phyloP scores from a whole-genome alignment of 2,329 filamentous ascomycete genomes.

The Claviceps monticola region DNA sequence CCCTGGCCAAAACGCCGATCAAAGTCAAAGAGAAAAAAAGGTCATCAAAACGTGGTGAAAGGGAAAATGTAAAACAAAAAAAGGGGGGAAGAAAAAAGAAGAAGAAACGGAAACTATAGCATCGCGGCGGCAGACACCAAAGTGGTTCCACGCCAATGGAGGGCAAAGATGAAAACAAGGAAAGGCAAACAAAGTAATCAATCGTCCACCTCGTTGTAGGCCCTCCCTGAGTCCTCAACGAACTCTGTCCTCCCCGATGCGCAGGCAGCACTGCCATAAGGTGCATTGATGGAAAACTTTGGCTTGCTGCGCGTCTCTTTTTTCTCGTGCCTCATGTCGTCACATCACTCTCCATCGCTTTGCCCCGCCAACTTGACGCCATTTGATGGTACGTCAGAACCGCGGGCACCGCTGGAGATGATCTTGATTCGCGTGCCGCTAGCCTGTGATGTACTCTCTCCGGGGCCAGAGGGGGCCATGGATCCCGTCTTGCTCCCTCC shows the following conservation, averaged over 20 bases:
- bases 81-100: background rate
- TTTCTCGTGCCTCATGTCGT: background rate
- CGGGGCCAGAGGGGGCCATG: conserved; percentile 33
- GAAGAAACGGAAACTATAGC: background rate
- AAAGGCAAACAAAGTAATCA: background rate
- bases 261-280: background rate
- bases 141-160: background rate
- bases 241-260: background rate
- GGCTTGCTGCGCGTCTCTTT: background rate
- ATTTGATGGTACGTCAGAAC: conserved; percentile 18
- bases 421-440: conserved; percentile 57
- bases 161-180: conserved; percentile 1
- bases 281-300: background rate
- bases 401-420: conserved; percentile 28
- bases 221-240: background rate
- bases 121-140: background rate
- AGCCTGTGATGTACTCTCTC: conserved; percentile 51
- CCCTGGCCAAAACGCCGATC: conserved; percentile 13
- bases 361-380: conserved; percentile 27
- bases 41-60: conserved; percentile 8
- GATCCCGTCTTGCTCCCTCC: conserved; percentile 23
- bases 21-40: conserved; percentile 4
- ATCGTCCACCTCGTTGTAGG: background rate
- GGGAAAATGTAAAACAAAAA: background rate
- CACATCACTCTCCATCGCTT: conserved; percentile 38